These are phyloP conservation scores for Cyclospora cayetanensis DNA, from an alignment of 169 alveolate genomes.

Conservation along the genomic window DNA sequence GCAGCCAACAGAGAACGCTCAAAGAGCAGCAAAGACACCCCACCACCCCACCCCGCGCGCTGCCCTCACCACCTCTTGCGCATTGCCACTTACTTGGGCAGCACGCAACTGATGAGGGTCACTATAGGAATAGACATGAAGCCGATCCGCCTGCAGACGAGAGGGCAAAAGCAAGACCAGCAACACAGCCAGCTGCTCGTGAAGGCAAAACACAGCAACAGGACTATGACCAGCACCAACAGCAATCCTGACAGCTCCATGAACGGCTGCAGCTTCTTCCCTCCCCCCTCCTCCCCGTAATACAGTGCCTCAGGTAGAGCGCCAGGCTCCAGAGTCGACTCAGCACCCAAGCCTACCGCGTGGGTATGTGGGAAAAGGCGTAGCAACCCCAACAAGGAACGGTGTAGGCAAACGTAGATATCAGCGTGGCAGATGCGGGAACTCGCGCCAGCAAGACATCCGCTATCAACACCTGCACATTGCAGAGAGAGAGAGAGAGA, in stretches of 20 bases:
- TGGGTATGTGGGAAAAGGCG: slow-evolving; percentile 41
- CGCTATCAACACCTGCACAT: slow-evolving; percentile 14
- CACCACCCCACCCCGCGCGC: background rate
- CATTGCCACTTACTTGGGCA: slow-evolving; percentile 3
- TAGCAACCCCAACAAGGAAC: slow-evolving; percentile 43
- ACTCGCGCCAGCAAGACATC: slow-evolving; percentile 57
- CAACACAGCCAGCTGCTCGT: background rate
- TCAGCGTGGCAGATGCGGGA: background rate
- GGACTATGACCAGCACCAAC: background rate
- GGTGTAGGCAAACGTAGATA: background rate
- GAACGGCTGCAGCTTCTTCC: background rate
- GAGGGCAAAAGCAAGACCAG: background rate
- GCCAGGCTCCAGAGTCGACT: background rate
- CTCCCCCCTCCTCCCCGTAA: background rate
- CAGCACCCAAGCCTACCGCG: background rate
- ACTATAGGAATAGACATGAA: slow-evolving; percentile 32
- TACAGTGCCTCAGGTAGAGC: background rate
- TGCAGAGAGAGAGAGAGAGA: background rate
- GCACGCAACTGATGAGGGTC: slow-evolving; percentile 8
- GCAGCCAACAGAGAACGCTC: too few species aligned
- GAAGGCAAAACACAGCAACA: background rate
- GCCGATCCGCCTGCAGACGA: slow-evolving; percentile 33
- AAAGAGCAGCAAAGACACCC: background rate
- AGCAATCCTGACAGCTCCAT: background rate
- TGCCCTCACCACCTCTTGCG: background rate